phyloP scores from a whole-genome alignment of 768 basidiomycete genomes.

The Trametes cinnabarina region DNA sequence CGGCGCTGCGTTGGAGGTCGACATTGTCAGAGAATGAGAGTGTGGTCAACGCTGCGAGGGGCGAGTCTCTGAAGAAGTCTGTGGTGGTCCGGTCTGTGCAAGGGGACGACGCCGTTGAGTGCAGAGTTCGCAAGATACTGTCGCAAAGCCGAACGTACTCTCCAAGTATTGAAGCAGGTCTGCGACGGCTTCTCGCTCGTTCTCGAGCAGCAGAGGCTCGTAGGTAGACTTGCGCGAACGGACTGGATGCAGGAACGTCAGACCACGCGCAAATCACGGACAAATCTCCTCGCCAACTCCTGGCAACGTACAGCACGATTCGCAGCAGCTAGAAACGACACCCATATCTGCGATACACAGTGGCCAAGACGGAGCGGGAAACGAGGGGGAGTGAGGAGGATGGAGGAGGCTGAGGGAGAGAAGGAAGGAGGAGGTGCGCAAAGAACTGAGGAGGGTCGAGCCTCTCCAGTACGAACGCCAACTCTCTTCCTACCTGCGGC shows the following conservation, averaged over 20 bases:
- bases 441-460: slow-evolving; percentile 16
- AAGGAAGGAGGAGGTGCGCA: not conserved
- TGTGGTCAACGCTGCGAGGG: slow-evolving; percentile 90
- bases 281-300: not conserved
- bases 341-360: slow-evolving; percentile 50
- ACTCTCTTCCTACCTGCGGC: not conserved
- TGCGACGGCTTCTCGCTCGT: slow-evolving; percentile 96
- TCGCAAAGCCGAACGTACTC: slow-evolving; percentile 54
- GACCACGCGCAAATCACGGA: slow-evolving; percentile 11
- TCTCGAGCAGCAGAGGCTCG: slow-evolving; percentile 83
- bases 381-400: slow-evolving; percentile 3
- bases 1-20: slow-evolving; percentile 95
- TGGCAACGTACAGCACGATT: slow-evolving; percentile 67
- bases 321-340: slow-evolving; percentile 76
- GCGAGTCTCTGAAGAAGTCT: slow-evolving; percentile 95
- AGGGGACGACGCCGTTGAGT: not conserved
- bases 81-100: slow-evolving; percentile 88
- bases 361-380: slow-evolving; percentile 12
- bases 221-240: slow-evolving; percentile 80
- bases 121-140: not conserved
- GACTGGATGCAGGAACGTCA: slow-evolving; percentile 46
- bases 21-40: slow-evolving; percentile 99
- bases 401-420: slow-evolving; percentile 1
- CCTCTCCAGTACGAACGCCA: slow-evolving; percentile 8
- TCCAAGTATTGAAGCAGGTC: slow-evolving; percentile 97